These are phyloP conservation scores for Inonotus obliquus DNA, from an alignment of 1,284 basidiomycete genomes.

Conservation along the genomic window DNA sequence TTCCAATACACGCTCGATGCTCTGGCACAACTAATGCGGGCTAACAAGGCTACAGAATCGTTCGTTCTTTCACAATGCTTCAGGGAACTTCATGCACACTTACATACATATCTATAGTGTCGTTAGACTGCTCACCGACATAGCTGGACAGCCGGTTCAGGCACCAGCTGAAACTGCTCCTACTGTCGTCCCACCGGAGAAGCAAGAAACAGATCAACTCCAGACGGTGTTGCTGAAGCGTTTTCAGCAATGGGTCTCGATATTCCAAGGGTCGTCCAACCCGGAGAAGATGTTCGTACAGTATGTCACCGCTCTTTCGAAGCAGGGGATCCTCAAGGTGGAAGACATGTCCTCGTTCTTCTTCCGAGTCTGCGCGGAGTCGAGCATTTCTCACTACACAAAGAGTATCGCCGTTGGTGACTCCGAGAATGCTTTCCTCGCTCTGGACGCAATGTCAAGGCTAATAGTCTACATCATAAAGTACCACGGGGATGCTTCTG, in stretches of 20 bases:
- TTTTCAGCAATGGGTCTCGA: conserved; percentile 93
- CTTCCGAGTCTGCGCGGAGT: conserved; percentile 96
- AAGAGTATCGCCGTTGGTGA: conserved; percentile 70
- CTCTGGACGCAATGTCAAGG: conserved; percentile 92
- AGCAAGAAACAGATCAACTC: conserved; percentile 66
- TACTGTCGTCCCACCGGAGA: conserved; percentile 41
- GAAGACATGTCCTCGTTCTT: conserved; percentile 98
- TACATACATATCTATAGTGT: conserved; percentile 36
- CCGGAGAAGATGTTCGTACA: conserved; percentile 95
- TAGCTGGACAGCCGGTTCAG: conserved; percentile 44
- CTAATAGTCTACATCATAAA: conserved; percentile 98
- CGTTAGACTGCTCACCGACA: conserved; percentile 64
- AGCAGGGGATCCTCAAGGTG: conserved; percentile 93
- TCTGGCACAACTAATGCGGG: conserved; percentile 66
- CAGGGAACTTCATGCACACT: background rate
- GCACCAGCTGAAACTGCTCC: conserved; percentile 20
- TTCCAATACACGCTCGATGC: conserved; percentile 83
- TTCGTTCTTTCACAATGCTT: conserved; percentile 35
- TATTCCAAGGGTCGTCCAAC: conserved; percentile 87
- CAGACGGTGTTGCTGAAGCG: conserved; percentile 67
- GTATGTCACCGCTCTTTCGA: conserved; percentile 96
- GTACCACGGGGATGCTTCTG: conserved; percentile 92
- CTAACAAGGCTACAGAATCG: conserved; percentile 79
- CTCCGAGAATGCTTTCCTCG: conserved; percentile 69
- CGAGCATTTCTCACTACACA: conserved; percentile 88